These are phyloP conservation scores for Nitzschia sp. DNA, from an alignment of 108 stramenopile genomes.

Conservation along the genomic window DNA sequence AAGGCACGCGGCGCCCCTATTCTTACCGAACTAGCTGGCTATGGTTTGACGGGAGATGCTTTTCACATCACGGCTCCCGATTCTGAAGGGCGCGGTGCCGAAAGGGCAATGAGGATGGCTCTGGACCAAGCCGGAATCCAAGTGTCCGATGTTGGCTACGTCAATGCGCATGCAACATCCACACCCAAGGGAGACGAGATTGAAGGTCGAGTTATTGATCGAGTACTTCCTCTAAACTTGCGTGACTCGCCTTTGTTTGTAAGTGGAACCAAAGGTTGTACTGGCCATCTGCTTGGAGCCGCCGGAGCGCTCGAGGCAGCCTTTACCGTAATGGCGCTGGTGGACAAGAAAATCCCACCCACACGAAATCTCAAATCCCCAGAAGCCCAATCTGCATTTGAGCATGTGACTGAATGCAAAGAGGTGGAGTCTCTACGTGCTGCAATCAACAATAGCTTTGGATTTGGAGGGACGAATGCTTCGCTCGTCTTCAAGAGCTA, in stretches of 20 bases:
- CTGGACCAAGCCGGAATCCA: constrained; percentile 44
- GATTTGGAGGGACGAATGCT: constrained; percentile 99
- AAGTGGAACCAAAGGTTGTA: constrained; percentile 94
- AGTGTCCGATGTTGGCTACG: constrained; percentile 69
- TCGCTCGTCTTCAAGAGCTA: constrained; percentile 70
- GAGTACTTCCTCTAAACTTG: constrained; percentile 33
- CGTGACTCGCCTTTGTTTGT: constrained; percentile 39
- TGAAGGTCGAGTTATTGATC: constrained; percentile 79
- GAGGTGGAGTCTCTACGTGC: constrained; percentile 17
- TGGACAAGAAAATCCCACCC: constrained; percentile 69
- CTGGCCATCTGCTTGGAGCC: constrained; percentile 96
- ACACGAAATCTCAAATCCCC: constrained; percentile 77
- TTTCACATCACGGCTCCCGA: constrained; percentile 98
- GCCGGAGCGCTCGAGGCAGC: constrained; percentile 96
- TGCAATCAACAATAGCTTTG: constrained; percentile 94
- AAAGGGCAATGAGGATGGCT: constrained; percentile 83
- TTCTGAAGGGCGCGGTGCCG: constrained; percentile 82
- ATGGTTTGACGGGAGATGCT: constrained; percentile 95
- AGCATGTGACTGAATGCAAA: constrained; percentile 30
- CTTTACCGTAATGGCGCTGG: constrained; percentile 76
- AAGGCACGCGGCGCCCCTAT: constrained; percentile 88
- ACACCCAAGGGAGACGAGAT: constrained; percentile 95
- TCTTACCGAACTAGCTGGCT: constrained; percentile 93
- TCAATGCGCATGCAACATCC: constrained; percentile 98
- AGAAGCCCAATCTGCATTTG: constrained; percentile 39